A percentile compares a stretch with the other conserved stretches of the same genome.
These are phyloP conservation scores for Prosopis cineraria DNA, from an alignment of 306 rosid genomes.

Conservation along the genomic window DNA sequence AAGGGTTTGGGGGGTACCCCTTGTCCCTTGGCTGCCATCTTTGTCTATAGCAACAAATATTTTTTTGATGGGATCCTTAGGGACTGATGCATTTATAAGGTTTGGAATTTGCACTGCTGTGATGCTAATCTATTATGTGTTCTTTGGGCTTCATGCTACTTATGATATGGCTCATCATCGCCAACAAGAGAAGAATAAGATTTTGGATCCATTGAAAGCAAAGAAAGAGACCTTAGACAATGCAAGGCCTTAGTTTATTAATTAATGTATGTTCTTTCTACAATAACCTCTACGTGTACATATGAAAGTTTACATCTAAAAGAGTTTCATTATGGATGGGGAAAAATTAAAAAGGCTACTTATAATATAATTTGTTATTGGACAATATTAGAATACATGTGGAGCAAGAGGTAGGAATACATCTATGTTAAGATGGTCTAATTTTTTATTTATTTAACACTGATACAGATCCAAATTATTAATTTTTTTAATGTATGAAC, in stretches of 20 bases:
- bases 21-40: constrained; percentile 87
- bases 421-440: background rate
- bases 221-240: constrained; percentile 32
- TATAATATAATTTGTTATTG: background rate
- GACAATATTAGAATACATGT: background rate
- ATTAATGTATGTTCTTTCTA: background rate
- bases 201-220: background rate
- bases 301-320: background rate
- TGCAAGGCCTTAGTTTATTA: constrained; percentile 27
- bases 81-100: constrained; percentile 53
- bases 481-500: no score
- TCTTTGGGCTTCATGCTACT: constrained; percentile 81
- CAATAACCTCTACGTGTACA: background rate
- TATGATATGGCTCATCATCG: constrained; percentile 66
- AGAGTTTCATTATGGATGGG: background rate
- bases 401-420: background rate
- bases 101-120: constrained; percentile 65
- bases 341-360: background rate
- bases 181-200: constrained; percentile 34
- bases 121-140: constrained; percentile 68
- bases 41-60: constrained; percentile 70
- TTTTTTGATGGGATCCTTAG: constrained; percentile 79
- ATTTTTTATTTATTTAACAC: no score
- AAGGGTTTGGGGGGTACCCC: constrained; percentile 79
- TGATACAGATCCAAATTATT: no score